Percentiles rank a stretch among this genome's conserved stretches.
phyloP scores from a whole-genome alignment of 1,139 yeast species.

The Suhomyces guaymorum region DNA sequence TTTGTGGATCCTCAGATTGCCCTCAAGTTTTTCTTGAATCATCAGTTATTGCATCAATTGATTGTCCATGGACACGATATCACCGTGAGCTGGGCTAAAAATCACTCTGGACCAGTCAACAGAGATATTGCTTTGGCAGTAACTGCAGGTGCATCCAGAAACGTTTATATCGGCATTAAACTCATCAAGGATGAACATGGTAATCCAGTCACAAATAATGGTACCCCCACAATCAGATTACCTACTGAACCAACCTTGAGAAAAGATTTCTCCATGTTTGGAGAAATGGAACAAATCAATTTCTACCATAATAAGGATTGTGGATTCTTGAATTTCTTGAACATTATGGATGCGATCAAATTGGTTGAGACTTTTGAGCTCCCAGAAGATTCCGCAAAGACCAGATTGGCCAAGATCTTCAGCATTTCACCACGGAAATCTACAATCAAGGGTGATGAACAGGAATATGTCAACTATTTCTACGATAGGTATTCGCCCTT shows the following conservation, averaged over 20 bases:
- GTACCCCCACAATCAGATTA: conserved; percentile 14
- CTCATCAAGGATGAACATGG: conserved; percentile 13
- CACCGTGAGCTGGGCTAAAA: conserved; percentile 50
- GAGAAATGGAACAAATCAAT: conserved; percentile 49
- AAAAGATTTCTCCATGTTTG: conserved; percentile 40
- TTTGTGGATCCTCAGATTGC: conserved; percentile 47
- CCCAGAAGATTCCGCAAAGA: conserved; percentile 12
- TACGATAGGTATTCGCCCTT: conserved; percentile 39
- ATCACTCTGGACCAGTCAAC: conserved; percentile 43
- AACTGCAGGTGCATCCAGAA: conserved; percentile 51
- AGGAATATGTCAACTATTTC: conserved; percentile 9
- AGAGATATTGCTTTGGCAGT: conserved; percentile 46
- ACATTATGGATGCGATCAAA: conserved; percentile 33
- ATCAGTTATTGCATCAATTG: conserved; percentile 48
- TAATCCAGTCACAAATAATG: conserved; percentile 2
- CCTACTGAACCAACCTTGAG: conserved; percentile 37
- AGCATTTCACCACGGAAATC: neutral
- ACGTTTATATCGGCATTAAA: conserved; percentile 46
- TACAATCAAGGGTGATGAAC: conserved; percentile 6
- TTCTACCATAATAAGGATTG: conserved; percentile 48
- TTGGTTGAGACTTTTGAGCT: conserved; percentile 19
- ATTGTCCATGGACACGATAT: conserved; percentile 49
- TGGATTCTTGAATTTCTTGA: conserved; percentile 47
- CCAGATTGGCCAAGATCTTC: conserved; percentile 11
- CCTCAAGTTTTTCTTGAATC: conserved; percentile 43